These are phyloP conservation scores for Coniochaeta prunicola DNA, from an alignment of 2,329 filamentous ascomycete genomes.

Conservation along the genomic window DNA sequence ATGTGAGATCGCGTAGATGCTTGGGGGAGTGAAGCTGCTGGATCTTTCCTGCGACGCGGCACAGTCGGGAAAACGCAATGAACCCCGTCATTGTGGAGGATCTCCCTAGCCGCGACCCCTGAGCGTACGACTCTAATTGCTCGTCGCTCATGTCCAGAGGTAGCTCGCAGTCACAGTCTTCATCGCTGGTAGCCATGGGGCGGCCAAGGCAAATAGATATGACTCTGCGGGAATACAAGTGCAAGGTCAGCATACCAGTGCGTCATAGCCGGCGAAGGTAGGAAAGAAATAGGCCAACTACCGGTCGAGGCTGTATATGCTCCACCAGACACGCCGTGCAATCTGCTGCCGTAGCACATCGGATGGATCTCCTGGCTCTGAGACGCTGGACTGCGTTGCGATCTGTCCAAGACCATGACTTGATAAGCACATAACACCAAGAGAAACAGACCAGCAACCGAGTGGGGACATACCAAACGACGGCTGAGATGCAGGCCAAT, in stretches of 20 bases:
- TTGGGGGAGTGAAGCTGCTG: conserved; percentile 15
- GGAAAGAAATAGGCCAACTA: conserved; percentile 3
- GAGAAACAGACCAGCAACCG: background rate
- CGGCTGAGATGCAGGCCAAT: conserved; percentile 18
- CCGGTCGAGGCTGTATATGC: conserved; percentile 19
- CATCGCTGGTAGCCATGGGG: conserved; percentile 18
- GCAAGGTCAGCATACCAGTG: background rate
- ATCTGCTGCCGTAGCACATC: conserved; percentile 12
- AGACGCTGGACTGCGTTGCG: background rate
- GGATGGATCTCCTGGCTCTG: background rate
- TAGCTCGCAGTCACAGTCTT: conserved; percentile 20
- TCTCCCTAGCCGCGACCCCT: no score
- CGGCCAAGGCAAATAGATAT: conserved; percentile 21
- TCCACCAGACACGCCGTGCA: conserved; percentile 21
- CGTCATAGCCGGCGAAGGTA: background rate
- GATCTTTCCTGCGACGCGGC: conserved; percentile 17
- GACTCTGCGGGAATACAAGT: conserved; percentile 8
- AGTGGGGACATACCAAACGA: conserved; percentile 9
- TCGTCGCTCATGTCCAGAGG: conserved; percentile 18
- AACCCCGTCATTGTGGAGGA: conserved; percentile 15
- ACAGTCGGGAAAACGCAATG: conserved; percentile 18
- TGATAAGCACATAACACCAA: background rate
- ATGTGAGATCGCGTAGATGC: conserved; percentile 4
- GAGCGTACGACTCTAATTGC: background rate
- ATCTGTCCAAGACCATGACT: background rate